These are phyloP conservation scores for Zymoseptoria ardabiliae DNA, from an alignment of 2,329 filamentous ascomycete species.

Conservation along the genomic window DNA sequence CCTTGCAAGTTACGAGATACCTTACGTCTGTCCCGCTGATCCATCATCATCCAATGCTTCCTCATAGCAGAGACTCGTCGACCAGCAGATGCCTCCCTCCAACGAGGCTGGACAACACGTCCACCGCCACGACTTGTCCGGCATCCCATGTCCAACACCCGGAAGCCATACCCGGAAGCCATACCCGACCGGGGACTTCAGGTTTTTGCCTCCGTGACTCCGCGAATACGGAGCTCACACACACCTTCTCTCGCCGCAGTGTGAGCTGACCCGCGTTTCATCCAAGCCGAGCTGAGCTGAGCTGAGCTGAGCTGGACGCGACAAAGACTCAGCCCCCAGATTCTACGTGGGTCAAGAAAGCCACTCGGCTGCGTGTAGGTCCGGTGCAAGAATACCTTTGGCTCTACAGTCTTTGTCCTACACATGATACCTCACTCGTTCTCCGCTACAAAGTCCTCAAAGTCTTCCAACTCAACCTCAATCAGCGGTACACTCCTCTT, in stretches of 20 bases:
- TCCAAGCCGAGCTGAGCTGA: not conserved
- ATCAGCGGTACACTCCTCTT: not conserved
- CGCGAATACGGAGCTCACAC: not conserved
- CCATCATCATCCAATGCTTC: not conserved
- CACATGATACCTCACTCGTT: slow-evolving; percentile 5
- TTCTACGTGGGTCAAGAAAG: not conserved
- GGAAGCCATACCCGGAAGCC: not conserved
- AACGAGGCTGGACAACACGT: not conserved
- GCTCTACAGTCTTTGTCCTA: not conserved
- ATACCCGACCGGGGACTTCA: not conserved
- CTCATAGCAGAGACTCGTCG: not conserved
- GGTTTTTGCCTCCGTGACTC: not conserved
- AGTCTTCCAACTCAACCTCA: slow-evolving; percentile 11
- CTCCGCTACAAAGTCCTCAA: slow-evolving; percentile 13
- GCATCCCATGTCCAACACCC: not conserved
- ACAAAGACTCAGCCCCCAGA: not conserved
- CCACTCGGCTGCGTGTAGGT: not conserved
- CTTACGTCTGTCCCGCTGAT: not conserved
- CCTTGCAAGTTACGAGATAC: not conserved
- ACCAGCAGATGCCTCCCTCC: not conserved
- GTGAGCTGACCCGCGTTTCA: not conserved
- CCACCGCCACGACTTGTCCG: not conserved
- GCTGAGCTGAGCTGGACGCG: not conserved
- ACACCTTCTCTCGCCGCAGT: not conserved
- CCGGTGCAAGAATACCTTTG: not conserved